A percentile compares a stretch with the other conserved stretches of the same genome.
Evolutionary conservation across 73 alveolate species (phyloP).

Genomic region (Durusdinium trenchii): DNA sequence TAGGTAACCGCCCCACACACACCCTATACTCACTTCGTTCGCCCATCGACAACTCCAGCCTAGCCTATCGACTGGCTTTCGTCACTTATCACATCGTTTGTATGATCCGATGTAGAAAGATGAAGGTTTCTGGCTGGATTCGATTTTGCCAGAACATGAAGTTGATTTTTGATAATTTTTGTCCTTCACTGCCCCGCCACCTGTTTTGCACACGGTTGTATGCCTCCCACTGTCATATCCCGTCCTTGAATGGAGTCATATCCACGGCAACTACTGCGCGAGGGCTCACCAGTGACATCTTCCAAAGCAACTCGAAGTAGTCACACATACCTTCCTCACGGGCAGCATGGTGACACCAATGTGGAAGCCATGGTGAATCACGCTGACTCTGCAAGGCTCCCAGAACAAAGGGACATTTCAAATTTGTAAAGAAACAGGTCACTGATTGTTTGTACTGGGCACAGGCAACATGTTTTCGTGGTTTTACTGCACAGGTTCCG

Average conservation of each 20-base stretch:
- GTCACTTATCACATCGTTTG: too few relatives aligned
- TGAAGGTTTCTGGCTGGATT: too few relatives aligned
- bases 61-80: too few relatives aligned
- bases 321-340: constrained; percentile 43
- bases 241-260: constrained; percentile 68
- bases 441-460: background rate
- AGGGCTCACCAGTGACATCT: background rate
- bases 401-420: background rate
- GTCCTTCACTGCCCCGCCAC: background rate
- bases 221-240: background rate
- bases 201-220: background rate
- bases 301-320: constrained; percentile 58
- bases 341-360: background rate
- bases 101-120: too few relatives aligned
- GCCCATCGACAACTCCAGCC: too few relatives aligned
- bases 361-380: background rate
- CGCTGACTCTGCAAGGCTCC: too few relatives aligned
- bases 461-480: background rate
- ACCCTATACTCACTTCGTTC: too few relatives aligned
- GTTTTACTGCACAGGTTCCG: too few relatives aligned
- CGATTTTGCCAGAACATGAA: too few relatives aligned
- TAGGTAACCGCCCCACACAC: too few relatives aligned
- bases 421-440: background rate
- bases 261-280: constrained; percentile 58
- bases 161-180: too few relatives aligned